Conservation (phyloP, 1,139 yeast genomes). For the Suhomyces bokatorum region DNA sequence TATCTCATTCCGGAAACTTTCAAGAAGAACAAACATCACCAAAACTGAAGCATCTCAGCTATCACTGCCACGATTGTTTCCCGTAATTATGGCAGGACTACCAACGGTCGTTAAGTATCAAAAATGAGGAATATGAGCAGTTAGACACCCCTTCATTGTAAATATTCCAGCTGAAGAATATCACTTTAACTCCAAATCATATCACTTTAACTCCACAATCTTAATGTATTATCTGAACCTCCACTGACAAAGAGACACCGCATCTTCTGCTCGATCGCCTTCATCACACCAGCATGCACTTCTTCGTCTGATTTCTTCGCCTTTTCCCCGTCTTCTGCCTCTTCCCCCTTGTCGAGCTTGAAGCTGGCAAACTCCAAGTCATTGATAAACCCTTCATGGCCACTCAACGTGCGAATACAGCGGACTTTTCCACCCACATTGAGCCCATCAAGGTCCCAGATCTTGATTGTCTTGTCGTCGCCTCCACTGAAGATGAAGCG, state of each 20-base stretch:
- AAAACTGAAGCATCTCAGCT: too few relatives aligned
- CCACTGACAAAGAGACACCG: constrained; percentile 61
- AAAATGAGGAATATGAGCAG: too few relatives aligned
- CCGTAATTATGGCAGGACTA: too few relatives aligned
- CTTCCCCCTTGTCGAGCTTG: constrained; percentile 19
- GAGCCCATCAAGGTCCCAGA: constrained; percentile 72
- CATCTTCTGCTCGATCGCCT: constrained; percentile 43
- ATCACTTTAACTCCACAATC: constrained; percentile 56
- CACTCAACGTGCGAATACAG: constrained; percentile 52
- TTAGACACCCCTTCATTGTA: too few relatives aligned
- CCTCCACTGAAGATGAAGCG: constrained; percentile 68
- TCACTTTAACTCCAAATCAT: too few relatives aligned
- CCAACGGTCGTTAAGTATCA: too few relatives aligned
- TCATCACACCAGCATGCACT: constrained; percentile 19
- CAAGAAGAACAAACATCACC: too few relatives aligned
- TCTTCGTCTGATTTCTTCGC: constrained; percentile 19
- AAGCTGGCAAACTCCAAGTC: constrained; percentile 61
- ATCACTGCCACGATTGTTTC: too few relatives aligned
- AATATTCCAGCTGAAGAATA: too few relatives aligned
- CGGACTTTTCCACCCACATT: constrained; percentile 45
- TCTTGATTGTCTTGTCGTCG: constrained; percentile 73
- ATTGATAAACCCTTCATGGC: constrained; percentile 75
- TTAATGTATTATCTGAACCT: constrained; percentile 55
- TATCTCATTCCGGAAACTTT: too few relatives aligned
- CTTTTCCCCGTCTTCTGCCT: constrained; percentile 19